Evolutionary conservation across 1,284 basidiomycete genomes (phyloP).

Genomic region (Papiliotrema terrestris): DNA sequence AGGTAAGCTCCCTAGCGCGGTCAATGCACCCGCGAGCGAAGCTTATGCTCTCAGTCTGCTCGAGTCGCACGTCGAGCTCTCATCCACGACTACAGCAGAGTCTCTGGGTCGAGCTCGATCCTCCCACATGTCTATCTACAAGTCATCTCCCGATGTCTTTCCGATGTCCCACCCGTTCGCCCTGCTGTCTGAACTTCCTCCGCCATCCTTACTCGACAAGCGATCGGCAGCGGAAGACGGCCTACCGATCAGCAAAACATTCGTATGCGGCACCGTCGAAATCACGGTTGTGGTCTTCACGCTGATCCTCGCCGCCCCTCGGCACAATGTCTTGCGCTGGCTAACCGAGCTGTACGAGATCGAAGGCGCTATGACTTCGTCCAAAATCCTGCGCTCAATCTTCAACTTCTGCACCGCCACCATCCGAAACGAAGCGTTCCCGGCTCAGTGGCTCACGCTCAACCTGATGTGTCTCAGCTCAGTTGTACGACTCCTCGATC

Average conservation of each 20-base stretch:
- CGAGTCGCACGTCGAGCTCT: conserved; percentile 82
- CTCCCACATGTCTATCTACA: conserved; percentile 58
- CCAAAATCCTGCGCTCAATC: conserved; percentile 66
- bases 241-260: conserved; percentile 51
- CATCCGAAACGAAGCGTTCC: conserved; percentile 83
- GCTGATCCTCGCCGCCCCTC: conserved; percentile 73
- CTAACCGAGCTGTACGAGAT: conserved; percentile 76
- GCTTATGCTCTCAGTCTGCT: conserved; percentile 57
- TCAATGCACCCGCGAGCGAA: too few species aligned
- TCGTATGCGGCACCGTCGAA: conserved; percentile 81
- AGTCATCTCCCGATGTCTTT: conserved; percentile 74
- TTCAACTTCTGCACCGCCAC: conserved; percentile 82
- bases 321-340: conserved; percentile 73
- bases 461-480: conserved; percentile 86
- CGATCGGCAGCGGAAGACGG: conserved; percentile 20
- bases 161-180: conserved; percentile 92
- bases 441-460: conserved; percentile 86
- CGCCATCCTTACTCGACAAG: conserved; percentile 48
- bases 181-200: conserved; percentile 67
- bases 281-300: conserved; percentile 80
- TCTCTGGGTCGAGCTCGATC: conserved; percentile 68
- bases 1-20: conserved; percentile 54
- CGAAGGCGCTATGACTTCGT: conserved; percentile 76
- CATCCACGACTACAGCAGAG: conserved; percentile 62
- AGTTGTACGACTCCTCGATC: conserved; percentile 81